Evolutionary conservation across 2,329 filamentous ascomycete genomes (phyloP).

Genomic region (Tolypocladium capitatum): DNA sequence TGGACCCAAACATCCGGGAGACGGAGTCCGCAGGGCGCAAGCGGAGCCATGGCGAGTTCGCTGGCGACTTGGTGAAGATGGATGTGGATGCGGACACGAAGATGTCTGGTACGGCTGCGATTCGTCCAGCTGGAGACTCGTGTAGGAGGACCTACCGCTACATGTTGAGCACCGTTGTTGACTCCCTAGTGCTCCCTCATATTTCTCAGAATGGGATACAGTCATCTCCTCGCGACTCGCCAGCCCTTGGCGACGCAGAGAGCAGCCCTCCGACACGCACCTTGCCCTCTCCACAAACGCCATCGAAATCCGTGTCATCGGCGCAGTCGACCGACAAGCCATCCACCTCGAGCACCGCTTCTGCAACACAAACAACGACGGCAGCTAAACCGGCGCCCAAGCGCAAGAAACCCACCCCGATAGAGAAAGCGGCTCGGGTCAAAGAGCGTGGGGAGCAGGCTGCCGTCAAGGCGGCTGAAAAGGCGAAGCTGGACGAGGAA

Average conservation of each 20-base stretch:
- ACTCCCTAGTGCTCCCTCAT: constrained; percentile 11
- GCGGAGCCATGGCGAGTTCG: constrained; percentile 32
- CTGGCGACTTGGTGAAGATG: constrained; percentile 17
- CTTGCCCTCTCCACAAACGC: constrained; percentile 23
- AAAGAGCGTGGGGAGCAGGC: constrained; percentile 19
- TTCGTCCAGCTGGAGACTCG: constrained; percentile 9
- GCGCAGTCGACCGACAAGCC: constrained; percentile 2
- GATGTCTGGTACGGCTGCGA: constrained; percentile 3
- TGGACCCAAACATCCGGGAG: constrained; percentile 35
- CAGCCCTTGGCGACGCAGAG: constrained; percentile 27
- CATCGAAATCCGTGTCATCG: constrained; percentile 10
- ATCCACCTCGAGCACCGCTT: constrained; percentile 11
- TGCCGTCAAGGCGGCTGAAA: constrained; percentile 17
- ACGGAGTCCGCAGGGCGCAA: constrained; percentile 29
- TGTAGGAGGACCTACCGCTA: constrained; percentile 5
- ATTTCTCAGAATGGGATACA: constrained; percentile 11
- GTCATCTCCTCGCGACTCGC: constrained; percentile 16
- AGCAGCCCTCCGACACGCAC: constrained; percentile 24
- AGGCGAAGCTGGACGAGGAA: constrained; percentile 26
- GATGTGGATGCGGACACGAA: constrained; percentile 10
- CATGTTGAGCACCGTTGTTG: constrained; percentile 1
- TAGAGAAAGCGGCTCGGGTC: constrained; percentile 17
- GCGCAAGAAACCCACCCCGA: constrained; percentile 26
- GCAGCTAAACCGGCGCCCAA: constrained; percentile 21
- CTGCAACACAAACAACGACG: constrained; percentile 1